Evolutionary conservation across 345 rosid genomes (phyloP), one percentile per base, ranked within the genome.

Genomic region (Arabidopsis arenosa): DNA sequence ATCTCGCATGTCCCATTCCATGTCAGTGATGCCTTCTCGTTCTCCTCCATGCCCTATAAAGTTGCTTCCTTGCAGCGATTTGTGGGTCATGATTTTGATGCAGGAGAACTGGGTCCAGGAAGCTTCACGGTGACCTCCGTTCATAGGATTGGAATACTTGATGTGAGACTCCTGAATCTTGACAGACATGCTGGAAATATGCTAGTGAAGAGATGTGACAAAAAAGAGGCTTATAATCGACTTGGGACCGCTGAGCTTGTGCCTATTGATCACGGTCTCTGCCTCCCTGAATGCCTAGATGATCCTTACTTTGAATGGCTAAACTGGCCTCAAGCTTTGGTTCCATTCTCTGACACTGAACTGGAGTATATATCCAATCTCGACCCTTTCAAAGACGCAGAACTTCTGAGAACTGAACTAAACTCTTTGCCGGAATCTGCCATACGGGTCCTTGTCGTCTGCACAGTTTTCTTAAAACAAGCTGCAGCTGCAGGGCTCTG

Each of bases 271-370:
- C 96, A 93, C 36, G 95, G 96, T 43, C 88, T 90, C 58, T 93
- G 95, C 82, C 84, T 93, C 52, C 98, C 98, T 0, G 95, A 90
- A 69, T 84, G 88, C 81, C 82, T 93, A 4, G 96, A 93, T 70
- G 88, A 90, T 81, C 98, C 96, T 47, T 93, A 90, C 67, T 93
- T 90, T 53, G 98, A 90, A 63, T 93, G 98, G 98, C 61, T 89
- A 55, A 90, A 93, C 75, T 93, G 93, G 96, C 91, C 98, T 57
- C 98, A 93, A 83, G 88, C 96, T 41, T 80, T 84, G 4, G 85
- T 90, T 69, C 96, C 98, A 15, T 93, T 93, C 62, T 83, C 83
- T 0, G 90, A 85, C 3, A 14, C 44, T 15, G 95, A 89, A 82
- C 58, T 77, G 0, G 86, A 90, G 68, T 90, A 89, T 75, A 90